phyloP scores from a whole-genome alignment of 2,329 filamentous ascomycete genomes.

The Ophiostoma montium region DNA sequence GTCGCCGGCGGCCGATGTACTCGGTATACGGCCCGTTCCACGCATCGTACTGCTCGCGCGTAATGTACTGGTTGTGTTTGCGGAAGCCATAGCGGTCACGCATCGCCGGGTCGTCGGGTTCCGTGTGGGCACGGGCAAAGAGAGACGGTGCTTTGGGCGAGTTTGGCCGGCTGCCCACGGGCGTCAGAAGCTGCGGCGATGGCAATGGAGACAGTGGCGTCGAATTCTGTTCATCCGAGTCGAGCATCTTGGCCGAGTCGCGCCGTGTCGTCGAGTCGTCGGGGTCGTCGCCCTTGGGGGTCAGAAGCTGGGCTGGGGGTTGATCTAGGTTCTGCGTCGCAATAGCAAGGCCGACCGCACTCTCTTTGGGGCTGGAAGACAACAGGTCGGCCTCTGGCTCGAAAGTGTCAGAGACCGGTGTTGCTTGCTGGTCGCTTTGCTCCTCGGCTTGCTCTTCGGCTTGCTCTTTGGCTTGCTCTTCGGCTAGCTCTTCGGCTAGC shows the following conservation, averaged over 20 bases:
- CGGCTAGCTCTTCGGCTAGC: too few species aligned
- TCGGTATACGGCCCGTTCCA: slow-evolving; percentile 67
- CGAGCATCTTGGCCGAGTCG: slow-evolving; percentile 37
- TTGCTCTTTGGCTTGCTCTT: too few species aligned
- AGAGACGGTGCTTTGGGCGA: slow-evolving; percentile 9
- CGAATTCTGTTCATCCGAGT: slow-evolving; percentile 14
- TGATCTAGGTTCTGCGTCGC: slow-evolving; percentile 11
- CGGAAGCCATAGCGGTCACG: slow-evolving; percentile 88
- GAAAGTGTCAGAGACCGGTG: slow-evolving; percentile 19
- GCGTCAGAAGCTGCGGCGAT: background rate
- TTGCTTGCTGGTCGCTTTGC: slow-evolving; percentile 11
- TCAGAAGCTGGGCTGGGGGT: background rate
- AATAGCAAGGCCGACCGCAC: slow-evolving; percentile 22
- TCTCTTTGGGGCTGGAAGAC: slow-evolving; percentile 21
- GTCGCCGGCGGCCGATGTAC: slow-evolving; percentile 58
- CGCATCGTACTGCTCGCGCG: slow-evolving; percentile 59
- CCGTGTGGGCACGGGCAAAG: slow-evolving; percentile 17
- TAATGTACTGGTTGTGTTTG: slow-evolving; percentile 70
- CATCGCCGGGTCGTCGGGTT: slow-evolving; percentile 32
- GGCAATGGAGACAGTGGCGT: background rate
- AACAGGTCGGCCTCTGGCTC: slow-evolving; percentile 25
- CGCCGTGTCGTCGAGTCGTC: slow-evolving; percentile 24
- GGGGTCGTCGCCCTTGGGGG: background rate
- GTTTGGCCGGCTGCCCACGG: slow-evolving; percentile 7
- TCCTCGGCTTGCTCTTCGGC: too few species aligned